A percentile compares a stretch with the other conserved stretches of the same genome.
phyloP scores from a whole-genome alignment of 2,329 filamentous ascomycete species.

The Fusarium pseudonygamai region DNA sequence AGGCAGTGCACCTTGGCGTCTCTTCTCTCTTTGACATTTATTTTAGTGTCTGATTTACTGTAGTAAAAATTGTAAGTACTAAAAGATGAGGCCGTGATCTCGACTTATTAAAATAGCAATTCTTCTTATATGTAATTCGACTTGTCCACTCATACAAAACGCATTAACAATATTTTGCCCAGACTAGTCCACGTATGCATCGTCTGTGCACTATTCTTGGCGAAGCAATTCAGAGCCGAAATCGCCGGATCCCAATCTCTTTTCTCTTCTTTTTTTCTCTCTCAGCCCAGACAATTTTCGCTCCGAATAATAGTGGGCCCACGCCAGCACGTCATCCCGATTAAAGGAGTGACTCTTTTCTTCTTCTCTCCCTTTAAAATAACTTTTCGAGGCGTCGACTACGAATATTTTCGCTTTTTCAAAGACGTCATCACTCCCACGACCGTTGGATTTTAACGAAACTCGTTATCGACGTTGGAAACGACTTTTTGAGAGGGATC shows the following conservation, averaged over 20 bases:
- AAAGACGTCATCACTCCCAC: not conserved
- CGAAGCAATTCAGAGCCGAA: conserved; percentile 18
- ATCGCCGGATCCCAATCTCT: conserved; percentile 1
- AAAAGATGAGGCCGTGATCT: not conserved
- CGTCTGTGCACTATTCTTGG: conserved; percentile 22
- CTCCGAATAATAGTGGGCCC: conserved; percentile 1
- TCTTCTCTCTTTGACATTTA: not conserved
- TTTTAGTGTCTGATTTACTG: too few species aligned
- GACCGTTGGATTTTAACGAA: not conserved
- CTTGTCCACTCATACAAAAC: rapidly evolving
- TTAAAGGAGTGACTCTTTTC: conserved; percentile 13
- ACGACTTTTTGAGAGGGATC: too few species aligned
- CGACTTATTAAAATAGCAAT: not conserved
- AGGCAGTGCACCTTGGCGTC: not conserved
- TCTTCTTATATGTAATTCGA: not conserved
- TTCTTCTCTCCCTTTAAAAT: not conserved
- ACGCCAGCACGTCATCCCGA: conserved; percentile 27
- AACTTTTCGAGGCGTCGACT: not conserved
- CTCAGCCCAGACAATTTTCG: not conserved
- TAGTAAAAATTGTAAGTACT: not conserved
- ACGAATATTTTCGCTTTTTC: not conserved
- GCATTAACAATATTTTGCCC: not conserved
- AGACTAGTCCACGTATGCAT: not conserved
- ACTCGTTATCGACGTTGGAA: not conserved
- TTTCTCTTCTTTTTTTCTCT: not conserved